Base-by-base conservation (phyloP, 2,329 filamentous ascomycete genomes). In the Fusarium devonianum region DNA sequence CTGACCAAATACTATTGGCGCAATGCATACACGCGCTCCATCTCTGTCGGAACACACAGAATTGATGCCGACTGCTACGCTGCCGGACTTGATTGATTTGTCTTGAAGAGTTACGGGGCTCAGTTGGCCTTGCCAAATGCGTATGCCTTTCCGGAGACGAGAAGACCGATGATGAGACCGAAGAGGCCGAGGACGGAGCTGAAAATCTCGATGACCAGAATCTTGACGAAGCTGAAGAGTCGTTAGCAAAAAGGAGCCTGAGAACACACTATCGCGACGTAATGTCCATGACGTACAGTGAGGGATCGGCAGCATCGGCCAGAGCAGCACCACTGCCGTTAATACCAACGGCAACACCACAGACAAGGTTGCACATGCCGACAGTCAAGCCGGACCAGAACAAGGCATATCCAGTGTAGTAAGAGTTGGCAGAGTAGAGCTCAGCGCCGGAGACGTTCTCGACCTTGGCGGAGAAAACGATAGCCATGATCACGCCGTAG, bases 401-500 rank as follows among this genome's bases (percentile, higher is more conserved):
- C 42, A 99, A 77, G 23, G 94, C 92, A 71, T 87, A 99, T 60
- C 94, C 94, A 17, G 92, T 97, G 72, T 96, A 99, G 78, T 93
- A 94, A 68, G 91, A 90, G 71, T 84, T 85, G 41, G 83, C 85
- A 10, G 88, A 88, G 75, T 88, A 89, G 21, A 92, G 73, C 13
- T 81, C 80, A 28, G 87, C 83, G 47, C 81, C 81, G 32, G 78
- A 69, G 21, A 94, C 82, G 46, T 81, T 73, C 64, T 83, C 82
- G 65, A 99, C 77, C 75, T 97, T 96, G 55, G 92, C 83, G 33
- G 92, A 95, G 79, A 97, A 97, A 67, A 99, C 89, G 72, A 99
- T 99, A 67, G 92, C 89, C 92, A 99, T 99, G 77, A 99, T 99
- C 75, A 99, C 93, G 67, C 95, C 95, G 82, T 99, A 99, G 74